phyloP scores from a whole-genome alignment of 345 rosid species.

The Eucalyptus dawsonii region DNA sequence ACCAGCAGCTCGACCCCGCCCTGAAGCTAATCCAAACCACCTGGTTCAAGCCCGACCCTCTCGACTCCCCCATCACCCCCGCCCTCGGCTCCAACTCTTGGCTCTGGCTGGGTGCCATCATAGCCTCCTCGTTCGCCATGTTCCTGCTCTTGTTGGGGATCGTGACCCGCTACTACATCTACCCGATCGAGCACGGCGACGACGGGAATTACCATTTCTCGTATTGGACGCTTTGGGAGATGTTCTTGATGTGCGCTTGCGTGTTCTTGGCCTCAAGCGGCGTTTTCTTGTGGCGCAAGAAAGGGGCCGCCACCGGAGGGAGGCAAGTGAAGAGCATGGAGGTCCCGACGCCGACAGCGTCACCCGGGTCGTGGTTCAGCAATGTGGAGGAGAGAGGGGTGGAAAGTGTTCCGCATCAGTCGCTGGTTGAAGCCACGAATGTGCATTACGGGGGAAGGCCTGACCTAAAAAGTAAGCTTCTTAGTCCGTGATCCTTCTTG shows the following conservation, averaged over 20 bases:
- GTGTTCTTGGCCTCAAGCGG: conserved; percentile 5
- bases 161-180: conserved; percentile 12
- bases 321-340: conserved; percentile 7
- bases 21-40: background rate
- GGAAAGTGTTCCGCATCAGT: conserved; percentile 13
- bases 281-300: conserved; percentile 15
- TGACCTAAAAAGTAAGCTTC: conserved; percentile 16
- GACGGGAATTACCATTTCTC: background rate
- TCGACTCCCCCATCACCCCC: conserved; percentile 3
- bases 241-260: conserved; percentile 4
- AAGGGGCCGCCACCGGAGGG: background rate
- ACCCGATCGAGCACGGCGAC: conserved; percentile 1
- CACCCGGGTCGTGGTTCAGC: background rate
- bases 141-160: conserved; percentile 18
- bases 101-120: conserved; percentile 22
- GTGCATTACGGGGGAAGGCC: conserved; percentile 20
- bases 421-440: conserved; percentile 2
- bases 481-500: background rate
- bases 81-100: conserved; percentile 14
- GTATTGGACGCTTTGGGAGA: background rate
- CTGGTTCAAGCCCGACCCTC: conserved; percentile 14
- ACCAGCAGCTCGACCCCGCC: background rate
- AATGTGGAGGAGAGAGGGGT: background rate
- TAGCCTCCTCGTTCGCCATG: conserved; percentile 13
- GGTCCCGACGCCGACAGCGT: background rate